These are phyloP conservation scores for Aspergillus carbonarius DNA, from an alignment of 2,329 filamentous ascomycete genomes.

Conservation along the genomic window DNA sequence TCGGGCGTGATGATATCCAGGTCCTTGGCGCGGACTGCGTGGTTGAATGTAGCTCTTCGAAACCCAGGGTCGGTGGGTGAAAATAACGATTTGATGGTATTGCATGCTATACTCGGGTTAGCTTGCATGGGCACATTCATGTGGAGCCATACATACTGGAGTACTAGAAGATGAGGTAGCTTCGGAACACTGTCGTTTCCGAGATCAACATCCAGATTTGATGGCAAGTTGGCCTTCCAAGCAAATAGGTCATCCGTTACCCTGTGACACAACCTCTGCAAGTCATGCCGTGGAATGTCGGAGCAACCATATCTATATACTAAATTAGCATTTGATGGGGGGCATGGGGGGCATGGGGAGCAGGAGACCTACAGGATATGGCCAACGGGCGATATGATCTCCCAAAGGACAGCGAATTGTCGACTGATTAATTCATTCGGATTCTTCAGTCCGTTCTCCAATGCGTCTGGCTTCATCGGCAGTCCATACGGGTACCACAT, in stretches of 20 bases:
- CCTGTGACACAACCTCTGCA: slow-evolving; percentile 36
- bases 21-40: slow-evolving; percentile 37
- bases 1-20: slow-evolving; percentile 43
- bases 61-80: slow-evolving; percentile 38
- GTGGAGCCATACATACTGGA: slow-evolving; percentile 32
- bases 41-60: slow-evolving; percentile 33
- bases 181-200: slow-evolving; percentile 33
- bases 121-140: not conserved
- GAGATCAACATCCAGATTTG: slow-evolving; percentile 37
- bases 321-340: slow-evolving; percentile 13
- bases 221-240: slow-evolving; percentile 44
- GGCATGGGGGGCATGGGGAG: no score
- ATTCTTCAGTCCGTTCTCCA: slow-evolving; percentile 22
- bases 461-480: slow-evolving; percentile 11
- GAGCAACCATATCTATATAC: slow-evolving; percentile 36
- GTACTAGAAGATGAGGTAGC: slow-evolving; percentile 43
- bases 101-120: slow-evolving; percentile 26
- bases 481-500: slow-evolving; percentile 26
- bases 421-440: slow-evolving; percentile 3
- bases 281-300: slow-evolving; percentile 38
- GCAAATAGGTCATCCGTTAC: slow-evolving; percentile 40
- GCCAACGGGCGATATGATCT: slow-evolving; percentile 44
- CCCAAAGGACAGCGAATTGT: slow-evolving; percentile 37
- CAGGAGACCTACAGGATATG: slow-evolving; percentile 38
- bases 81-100: slow-evolving; percentile 37